Base-by-base conservation (phyloP, 345 rosid genomes). In the Eucalyptus pumila region DNA sequence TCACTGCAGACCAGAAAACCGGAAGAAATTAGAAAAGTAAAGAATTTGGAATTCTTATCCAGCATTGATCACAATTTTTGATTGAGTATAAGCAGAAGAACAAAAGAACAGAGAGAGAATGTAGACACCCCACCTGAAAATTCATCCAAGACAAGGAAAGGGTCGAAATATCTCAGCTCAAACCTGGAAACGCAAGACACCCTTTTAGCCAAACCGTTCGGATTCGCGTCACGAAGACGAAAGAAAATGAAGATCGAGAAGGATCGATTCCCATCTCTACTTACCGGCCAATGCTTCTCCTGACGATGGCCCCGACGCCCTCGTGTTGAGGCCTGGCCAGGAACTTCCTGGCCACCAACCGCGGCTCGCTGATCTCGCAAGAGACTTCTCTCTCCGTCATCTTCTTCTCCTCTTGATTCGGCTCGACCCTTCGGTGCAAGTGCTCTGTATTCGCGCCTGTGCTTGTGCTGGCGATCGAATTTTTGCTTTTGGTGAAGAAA, bases 231-330 rank as follows among this genome's bases (percentile, higher is more conserved):
- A 6, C 13, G 2, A 37, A 72, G 83, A 37, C 12, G 47, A 72
- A 72, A 72, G 27, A 37, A 72, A 72, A 72, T 3, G 5, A 37
- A 72, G 45, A 37, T 72, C 27, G 45, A 6, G 83, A 37, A 72
- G 27, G 27, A 72, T 37, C 83, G 2, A 23, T 19, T 2, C 23
- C 83, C 83, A 8, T 19, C 83, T 14, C 56, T 42, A 21, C 85
- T 90, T 87, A 96, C 99, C 99, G 92, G 90, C 99, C 99, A 52
- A 97, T 96, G 94, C 99, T 97, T 93, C 99, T 97, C 91, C 98
- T 94, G 47, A 96, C 99, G 86, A 92, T 88, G 88, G 99, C 97
- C n/a, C 99, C 99, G 6, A 94, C 87, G 4, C 99, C 99, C 94
- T 96, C 99, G 56, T 91, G 95, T 47, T 96, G 99, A n/a, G 96